phyloP scores from a whole-genome alignment of 805 yeast genomes.

The Teunomyces stri region DNA sequence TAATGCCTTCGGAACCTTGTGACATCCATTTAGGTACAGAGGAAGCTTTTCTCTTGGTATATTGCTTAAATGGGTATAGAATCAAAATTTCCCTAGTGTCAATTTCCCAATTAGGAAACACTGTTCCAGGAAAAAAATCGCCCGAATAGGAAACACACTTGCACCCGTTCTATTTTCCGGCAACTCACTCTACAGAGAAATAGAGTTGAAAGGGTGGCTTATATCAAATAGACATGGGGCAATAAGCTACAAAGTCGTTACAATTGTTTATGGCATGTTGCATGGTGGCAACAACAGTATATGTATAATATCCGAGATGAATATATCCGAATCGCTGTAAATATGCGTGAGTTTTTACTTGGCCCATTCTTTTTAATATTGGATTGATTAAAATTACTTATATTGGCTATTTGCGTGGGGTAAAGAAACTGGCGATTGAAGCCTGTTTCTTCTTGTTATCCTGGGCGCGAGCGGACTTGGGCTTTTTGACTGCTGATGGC shows the following conservation, averaged over 20 bases:
- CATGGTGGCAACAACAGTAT: no score
- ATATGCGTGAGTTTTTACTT: no score
- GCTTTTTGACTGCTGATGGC: conserved; percentile 4
- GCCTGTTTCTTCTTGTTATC: conserved; percentile 35
- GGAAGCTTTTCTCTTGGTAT: conserved; percentile 1
- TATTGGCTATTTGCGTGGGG: conserved; percentile 27
- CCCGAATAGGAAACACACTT: conserved; percentile 5
- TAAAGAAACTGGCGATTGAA: conserved; percentile 47
- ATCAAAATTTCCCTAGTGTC: not conserved
- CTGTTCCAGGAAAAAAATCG: conserved; percentile 1
- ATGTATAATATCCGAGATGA: no score
- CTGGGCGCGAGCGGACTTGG: conserved; percentile 7
- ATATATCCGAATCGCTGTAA: no score
- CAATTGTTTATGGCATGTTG: no score
- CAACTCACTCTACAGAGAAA: not conserved
- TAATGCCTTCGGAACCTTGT: no score
- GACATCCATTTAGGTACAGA: not conserved
- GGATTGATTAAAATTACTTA: not conserved
- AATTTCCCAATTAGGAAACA: conserved; percentile 4
- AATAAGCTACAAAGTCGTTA: not conserved
- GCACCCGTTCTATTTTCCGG: not conserved
- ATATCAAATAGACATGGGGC: not conserved
- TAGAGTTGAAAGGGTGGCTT: not conserved
- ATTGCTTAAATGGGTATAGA: conserved; percentile 4
- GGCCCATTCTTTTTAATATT: no score